Percentiles rank a stretch among this genome's conserved stretches.
Evolutionary conservation across 2,329 filamentous ascomycete species (phyloP).

Genomic region (Colletotrichum spinosum): DNA sequence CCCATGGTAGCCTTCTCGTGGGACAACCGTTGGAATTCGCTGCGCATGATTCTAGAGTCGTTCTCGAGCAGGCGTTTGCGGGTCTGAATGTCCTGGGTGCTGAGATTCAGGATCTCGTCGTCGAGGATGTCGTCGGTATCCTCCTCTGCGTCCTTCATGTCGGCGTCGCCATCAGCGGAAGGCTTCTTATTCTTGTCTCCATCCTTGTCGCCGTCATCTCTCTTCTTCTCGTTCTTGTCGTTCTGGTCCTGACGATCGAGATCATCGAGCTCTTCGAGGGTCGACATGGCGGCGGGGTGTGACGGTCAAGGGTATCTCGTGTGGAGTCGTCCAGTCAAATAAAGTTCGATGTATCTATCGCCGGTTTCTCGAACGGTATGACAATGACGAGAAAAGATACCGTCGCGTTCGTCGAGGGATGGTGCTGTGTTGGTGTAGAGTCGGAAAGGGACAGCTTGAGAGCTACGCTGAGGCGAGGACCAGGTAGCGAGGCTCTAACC

Average conservation of each 20-base stretch:
- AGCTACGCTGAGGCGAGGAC: constrained; percentile 32
- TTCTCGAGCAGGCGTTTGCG: constrained; percentile 94
- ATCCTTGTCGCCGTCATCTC: constrained; percentile 48
- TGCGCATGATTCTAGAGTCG: constrained; percentile 98
- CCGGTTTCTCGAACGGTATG: neutral
- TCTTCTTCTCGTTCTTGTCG: constrained; percentile 77
- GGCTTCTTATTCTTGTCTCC: constrained; percentile 53
- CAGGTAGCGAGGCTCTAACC: constrained; percentile 31
- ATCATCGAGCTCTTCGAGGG: constrained; percentile 91
- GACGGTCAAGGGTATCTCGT: constrained; percentile 16
- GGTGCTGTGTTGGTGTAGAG: constrained; percentile 25
- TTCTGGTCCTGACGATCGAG: constrained; percentile 84
- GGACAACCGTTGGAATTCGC: constrained; percentile 91
- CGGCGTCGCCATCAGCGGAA: constrained; percentile 75
- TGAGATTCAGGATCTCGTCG: constrained; percentile 91
- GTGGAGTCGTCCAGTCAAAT: neutral
- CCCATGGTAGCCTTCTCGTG: constrained; percentile 97
- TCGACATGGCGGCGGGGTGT: constrained; percentile 74
- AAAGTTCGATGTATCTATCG: constrained; percentile 17
- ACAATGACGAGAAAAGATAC: constrained; percentile 10
- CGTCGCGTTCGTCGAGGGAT: constrained; percentile 23
- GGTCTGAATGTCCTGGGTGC: constrained; percentile 94
- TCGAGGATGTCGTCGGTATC: constrained; percentile 87
- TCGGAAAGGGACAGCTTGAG: constrained; percentile 38
- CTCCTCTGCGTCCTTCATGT: constrained; percentile 87